Conservation (phyloP, 192 early-diverging fungal species). For the Coemansia sp. region DNA sequence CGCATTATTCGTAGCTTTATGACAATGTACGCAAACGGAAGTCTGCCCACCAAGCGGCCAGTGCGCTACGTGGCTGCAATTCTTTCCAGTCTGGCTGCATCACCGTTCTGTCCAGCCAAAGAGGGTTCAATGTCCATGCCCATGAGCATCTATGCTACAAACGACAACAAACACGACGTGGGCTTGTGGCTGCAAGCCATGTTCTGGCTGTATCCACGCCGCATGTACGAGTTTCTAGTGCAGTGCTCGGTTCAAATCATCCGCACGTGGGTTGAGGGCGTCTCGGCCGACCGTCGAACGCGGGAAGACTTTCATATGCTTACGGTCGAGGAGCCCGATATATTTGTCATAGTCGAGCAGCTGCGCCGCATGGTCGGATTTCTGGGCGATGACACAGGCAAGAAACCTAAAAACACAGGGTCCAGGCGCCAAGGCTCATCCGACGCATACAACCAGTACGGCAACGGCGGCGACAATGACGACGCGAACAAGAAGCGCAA, state of each 20-base stretch:
- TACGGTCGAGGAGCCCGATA: not conserved
- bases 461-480: not conserved
- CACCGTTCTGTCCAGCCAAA: slow-evolving; percentile 32
- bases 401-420: not conserved
- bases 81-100: slow-evolving; percentile 22
- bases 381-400: slow-evolving; percentile 5
- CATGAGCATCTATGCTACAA: slow-evolving; percentile 6
- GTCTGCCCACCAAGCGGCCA: slow-evolving; percentile 29
- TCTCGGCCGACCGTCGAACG: not conserved
- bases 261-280: slow-evolving; percentile 7
- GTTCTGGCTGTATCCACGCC: slow-evolving; percentile 42
- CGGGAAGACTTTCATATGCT: slow-evolving; percentile 10
- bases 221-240: slow-evolving; percentile 40
- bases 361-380: slow-evolving; percentile 10
- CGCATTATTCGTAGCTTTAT: slow-evolving; percentile 45
- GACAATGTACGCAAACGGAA: slow-evolving; percentile 31
- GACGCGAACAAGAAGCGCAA: slow-evolving; percentile 16
- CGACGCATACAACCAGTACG: not conserved
- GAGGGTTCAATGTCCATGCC: not conserved
- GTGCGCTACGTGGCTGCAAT: slow-evolving; percentile 42
- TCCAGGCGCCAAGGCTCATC: not conserved
- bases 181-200: slow-evolving; percentile 48
- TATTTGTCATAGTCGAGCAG: slow-evolving; percentile 7
- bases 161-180: slow-evolving; percentile 41
- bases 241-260: slow-evolving; percentile 37